A percentile compares a stretch with the other conserved stretches of the same genome.
Evolutionary conservation across 768 basidiomycete genomes (phyloP).

Genomic region (Leccinum incarnatum): DNA sequence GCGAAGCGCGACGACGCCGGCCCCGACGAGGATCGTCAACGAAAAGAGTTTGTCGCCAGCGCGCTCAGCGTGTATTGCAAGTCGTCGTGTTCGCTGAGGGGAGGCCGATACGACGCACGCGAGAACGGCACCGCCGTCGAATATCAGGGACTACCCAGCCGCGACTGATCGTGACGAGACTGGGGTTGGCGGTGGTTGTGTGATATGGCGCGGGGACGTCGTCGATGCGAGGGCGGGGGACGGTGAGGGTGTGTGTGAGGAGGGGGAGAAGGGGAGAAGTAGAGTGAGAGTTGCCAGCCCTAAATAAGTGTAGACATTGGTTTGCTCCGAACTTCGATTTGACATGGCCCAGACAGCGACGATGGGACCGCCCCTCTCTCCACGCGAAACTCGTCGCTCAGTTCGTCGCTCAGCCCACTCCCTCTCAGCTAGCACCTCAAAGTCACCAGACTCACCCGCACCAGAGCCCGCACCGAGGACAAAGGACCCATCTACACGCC

Average conservation of each 20-base stretch:
- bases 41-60: conserved; percentile 1
- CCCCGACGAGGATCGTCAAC: conserved; percentile 13
- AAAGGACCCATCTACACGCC: conserved; percentile 39
- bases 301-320: conserved; percentile 31
- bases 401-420: conserved; percentile 71
- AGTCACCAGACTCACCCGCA: conserved; percentile 69
- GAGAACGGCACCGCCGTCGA: neutral
- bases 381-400: conserved; percentile 74
- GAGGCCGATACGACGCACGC: conserved; percentile 3
- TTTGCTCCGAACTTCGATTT: conserved; percentile 8
- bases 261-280: conserved; percentile 4
- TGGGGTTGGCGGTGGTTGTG: neutral
- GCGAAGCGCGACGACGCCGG: conserved; percentile 11
- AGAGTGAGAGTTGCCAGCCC: conserved; percentile 32
- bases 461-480: conserved; percentile 45
- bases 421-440: conserved; percentile 62
- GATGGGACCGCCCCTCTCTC: conserved; percentile 79
- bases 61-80: conserved; percentile 1
- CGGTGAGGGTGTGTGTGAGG: neutral
- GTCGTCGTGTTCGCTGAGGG: conserved; percentile 1
- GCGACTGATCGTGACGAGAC: conserved; percentile 21
- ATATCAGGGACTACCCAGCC: neutral
- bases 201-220: neutral
- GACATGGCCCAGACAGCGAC: conserved; percentile 61
- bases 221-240: neutral